phyloP scores from a whole-genome alignment of 805 yeast species.

The Myxozyma nipponensis region DNA sequence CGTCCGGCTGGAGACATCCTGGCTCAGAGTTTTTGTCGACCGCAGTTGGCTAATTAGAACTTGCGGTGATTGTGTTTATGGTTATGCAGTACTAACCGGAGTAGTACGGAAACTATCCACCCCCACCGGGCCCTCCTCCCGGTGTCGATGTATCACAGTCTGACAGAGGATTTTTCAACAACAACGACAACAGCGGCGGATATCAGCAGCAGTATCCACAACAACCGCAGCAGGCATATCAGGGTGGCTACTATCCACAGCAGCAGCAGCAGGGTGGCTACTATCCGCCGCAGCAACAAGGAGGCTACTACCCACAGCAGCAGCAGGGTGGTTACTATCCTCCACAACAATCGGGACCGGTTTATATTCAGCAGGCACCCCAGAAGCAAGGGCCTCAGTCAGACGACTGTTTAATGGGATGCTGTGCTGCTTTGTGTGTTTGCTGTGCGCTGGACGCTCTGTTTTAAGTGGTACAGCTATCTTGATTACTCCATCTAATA shows the following conservation, averaged over 20 bases:
- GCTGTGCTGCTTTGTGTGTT: slow-evolving; percentile 30
- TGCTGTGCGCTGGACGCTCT: slow-evolving; percentile 28
- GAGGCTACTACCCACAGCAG: slow-evolving; percentile 13
- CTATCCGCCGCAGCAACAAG: slow-evolving; percentile 14
- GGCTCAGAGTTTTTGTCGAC: too few species aligned
- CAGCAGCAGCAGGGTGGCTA: slow-evolving; percentile 12
- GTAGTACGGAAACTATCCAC: slow-evolving; percentile 13
- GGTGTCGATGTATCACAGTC: not conserved
- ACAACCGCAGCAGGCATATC: slow-evolving; percentile 21
- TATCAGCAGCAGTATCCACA: slow-evolving; percentile 14
- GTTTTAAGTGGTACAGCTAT: slow-evolving; percentile 21
- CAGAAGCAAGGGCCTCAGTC: slow-evolving; percentile 9
- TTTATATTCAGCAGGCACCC: slow-evolving; percentile 19
- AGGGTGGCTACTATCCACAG: slow-evolving; percentile 14
- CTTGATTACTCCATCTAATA: too few species aligned
- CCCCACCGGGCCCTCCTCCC: slow-evolving; percentile 23
- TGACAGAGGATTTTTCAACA: slow-evolving; percentile 14
- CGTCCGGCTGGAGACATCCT: too few species aligned
- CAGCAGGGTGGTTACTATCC: slow-evolving; percentile 18
- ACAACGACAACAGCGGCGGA: slow-evolving; percentile 24
- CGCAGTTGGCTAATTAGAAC: too few species aligned
- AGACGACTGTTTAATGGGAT: slow-evolving; percentile 23
- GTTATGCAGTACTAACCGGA: not conserved
- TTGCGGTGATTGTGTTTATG: too few species aligned
- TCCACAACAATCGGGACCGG: slow-evolving; percentile 11